Evolutionary conservation across 257 asterid species (phyloP).

Genomic region (Plantago elongata): DNA sequence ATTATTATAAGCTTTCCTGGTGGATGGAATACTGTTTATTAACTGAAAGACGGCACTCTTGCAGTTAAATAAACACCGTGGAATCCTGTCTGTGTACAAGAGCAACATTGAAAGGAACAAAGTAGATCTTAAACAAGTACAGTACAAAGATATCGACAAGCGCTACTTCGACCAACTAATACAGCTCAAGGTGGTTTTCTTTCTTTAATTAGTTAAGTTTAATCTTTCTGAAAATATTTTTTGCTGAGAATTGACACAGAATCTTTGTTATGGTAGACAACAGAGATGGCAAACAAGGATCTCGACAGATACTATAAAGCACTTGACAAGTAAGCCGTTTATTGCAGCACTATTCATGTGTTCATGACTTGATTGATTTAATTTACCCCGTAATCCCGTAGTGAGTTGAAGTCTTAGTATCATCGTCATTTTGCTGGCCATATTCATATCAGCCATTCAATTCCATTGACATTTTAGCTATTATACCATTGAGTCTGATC

Average conservation of each 20-base stretch:
- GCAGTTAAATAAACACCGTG: constrained; percentile 75
- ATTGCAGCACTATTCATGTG: constrained; percentile 7
- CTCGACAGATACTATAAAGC: constrained; percentile 92
- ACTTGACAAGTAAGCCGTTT: constrained; percentile 81
- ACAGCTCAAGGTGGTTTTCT: constrained; percentile 75
- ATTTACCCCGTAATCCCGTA: background rate
- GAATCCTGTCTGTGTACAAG: constrained; percentile 77
- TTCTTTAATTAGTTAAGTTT: constrained; percentile 1
- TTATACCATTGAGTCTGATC: too few species aligned
- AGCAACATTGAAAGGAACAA: constrained; percentile 71
- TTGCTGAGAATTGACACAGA: background rate
- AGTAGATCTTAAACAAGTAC: constrained; percentile 83
- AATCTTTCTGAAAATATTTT: background rate
- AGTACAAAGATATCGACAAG: constrained; percentile 92
- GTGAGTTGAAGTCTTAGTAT: too few species aligned
- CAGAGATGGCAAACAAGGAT: constrained; percentile 99
- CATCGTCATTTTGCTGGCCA: too few species aligned
- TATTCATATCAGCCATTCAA: too few species aligned
- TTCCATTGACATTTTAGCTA: too few species aligned
- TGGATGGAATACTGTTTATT: constrained; percentile 9
- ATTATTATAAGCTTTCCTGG: constrained; percentile 1
- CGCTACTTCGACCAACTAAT: constrained; percentile 93
- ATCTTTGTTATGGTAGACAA: constrained; percentile 52
- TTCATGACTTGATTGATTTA: background rate
- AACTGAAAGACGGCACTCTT: constrained; percentile 22